Evolutionary conservation across 257 asterid genomes (phyloP), one percentile per base, ranked within the genome.

Genomic region (Orobanche coerulescens): DNA sequence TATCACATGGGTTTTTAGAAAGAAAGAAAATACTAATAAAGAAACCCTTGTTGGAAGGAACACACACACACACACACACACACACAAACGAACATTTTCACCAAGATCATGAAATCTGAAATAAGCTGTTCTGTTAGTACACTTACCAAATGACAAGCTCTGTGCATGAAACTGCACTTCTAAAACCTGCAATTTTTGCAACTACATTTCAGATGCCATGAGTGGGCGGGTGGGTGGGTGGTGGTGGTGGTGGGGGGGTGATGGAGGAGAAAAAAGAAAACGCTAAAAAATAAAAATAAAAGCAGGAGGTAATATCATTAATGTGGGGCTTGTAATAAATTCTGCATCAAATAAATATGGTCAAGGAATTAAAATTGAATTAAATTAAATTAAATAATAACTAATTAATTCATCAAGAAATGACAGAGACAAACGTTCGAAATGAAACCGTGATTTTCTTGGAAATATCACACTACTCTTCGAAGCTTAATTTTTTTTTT

Each of bases 101-200:
- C 34, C 62, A 69, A 48, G 33, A 58, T 49, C 53, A 47, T 0
- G 53, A 60, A 53, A 34, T 37, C 39, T 23, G 49, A 61, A 44
- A 50, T 28, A 54, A 20, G 16, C 14, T 12, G 30, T 16, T 43
- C 20, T 30, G 26, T 18, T 30, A 24, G 26, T 37, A 20, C 42
- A 14, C 75, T 62, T 72, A 75, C 78, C 70, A 40, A 33, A 69
- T 53, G 36, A 49, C 55, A 68, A 77, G 54, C 70, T 67, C 42
- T 34, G 62, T 23, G 16, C 44, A n/a, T n/a, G 18, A 44, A 52
- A 39, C 33, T 23, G 58, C 14, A 30, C 43, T 49, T 15, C 12
- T 26, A 54, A 34, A 28, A 39, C 46, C 23, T 36, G 58, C 15
- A 61, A 68, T 70, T 63, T 63, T 61, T 57, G 73, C 72, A 66